Conservation (phyloP, 2,329 filamentous ascomycete species). For the Ophiostoma ulmi region DNA sequence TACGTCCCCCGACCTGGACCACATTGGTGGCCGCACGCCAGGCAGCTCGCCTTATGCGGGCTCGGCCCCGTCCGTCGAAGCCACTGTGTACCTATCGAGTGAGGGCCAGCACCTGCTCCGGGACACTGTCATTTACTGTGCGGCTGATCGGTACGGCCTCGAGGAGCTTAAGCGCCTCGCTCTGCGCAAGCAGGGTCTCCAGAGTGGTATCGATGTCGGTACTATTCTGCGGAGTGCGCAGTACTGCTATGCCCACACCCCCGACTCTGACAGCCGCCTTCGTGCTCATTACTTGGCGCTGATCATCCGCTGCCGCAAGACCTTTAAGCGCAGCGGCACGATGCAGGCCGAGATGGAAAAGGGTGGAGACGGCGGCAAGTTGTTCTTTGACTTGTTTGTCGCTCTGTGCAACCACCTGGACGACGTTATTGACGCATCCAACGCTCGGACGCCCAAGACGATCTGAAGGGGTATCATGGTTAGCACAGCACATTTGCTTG, state of each 20-base stretch:
- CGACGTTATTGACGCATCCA: constrained; percentile 84
- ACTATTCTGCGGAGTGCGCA: constrained; percentile 88
- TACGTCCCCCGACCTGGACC: constrained; percentile 46
- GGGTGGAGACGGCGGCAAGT: constrained; percentile 66
- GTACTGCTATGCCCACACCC: constrained; percentile 93
- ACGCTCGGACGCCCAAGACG: constrained; percentile 55
- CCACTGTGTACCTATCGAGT: constrained; percentile 72
- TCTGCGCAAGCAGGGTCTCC: constrained; percentile 89
- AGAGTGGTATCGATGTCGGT: constrained; percentile 84
- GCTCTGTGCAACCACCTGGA: constrained; percentile 98
- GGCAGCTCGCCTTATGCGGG: constrained; percentile 27
- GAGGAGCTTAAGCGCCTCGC: constrained; percentile 88
- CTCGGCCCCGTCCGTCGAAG: constrained; percentile 49
- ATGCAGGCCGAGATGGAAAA: constrained; percentile 99
- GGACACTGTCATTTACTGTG: constrained; percentile 92
- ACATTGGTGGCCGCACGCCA: constrained; percentile 32
- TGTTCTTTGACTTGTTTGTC: constrained; percentile 98
- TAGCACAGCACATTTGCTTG: neutral
- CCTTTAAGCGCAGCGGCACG: constrained; percentile 95
- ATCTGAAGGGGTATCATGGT: constrained; percentile 40
- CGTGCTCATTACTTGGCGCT: constrained; percentile 95
- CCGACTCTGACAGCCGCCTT: constrained; percentile 84
- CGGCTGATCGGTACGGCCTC: constrained; percentile 83
- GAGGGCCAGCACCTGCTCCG: constrained; percentile 73
- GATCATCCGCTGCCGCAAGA: constrained; percentile 95